phyloP scores from a whole-genome alignment of 2,329 filamentous ascomycete genomes.

The Cordyceps fumosorosea region DNA sequence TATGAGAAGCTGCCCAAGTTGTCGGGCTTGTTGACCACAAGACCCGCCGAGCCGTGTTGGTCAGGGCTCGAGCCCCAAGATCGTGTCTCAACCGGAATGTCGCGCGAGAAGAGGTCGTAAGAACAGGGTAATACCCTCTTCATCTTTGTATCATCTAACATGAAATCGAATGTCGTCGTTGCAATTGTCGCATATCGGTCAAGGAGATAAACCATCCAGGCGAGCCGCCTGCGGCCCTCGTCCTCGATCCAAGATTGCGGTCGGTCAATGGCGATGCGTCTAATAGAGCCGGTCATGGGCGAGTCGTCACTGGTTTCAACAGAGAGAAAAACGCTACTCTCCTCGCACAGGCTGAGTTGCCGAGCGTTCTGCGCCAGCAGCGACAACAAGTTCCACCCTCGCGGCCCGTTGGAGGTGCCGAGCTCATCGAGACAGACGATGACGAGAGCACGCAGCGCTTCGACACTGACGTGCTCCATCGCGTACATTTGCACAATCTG shows the following conservation, averaged over 20 bases:
- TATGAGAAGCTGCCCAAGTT: slow-evolving; percentile 40
- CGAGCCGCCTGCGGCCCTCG: slow-evolving; percentile 34
- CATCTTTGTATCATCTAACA: slow-evolving; percentile 33
- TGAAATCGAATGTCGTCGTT: slow-evolving; percentile 35
- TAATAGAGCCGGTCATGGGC: slow-evolving; percentile 28
- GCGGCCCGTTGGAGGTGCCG: slow-evolving; percentile 36
- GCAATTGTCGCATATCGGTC: slow-evolving; percentile 38
- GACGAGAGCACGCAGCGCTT: slow-evolving; percentile 33
- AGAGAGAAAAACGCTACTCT: slow-evolving; percentile 31
- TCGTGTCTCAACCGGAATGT: slow-evolving; percentile 36
- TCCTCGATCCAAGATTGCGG: slow-evolving; percentile 40
- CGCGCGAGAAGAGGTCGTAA: slow-evolving; percentile 38
- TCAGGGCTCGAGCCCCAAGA: slow-evolving; percentile 22
- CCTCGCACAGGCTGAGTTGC: slow-evolving; percentile 34
- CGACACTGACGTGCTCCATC: slow-evolving; percentile 34
- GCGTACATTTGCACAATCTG: slow-evolving; percentile 35
- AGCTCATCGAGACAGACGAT: slow-evolving; percentile 36
- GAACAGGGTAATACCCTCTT: slow-evolving; percentile 36
- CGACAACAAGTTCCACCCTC: slow-evolving; percentile 35
- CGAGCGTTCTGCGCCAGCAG: slow-evolving; percentile 32
- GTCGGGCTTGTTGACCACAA: slow-evolving; percentile 31
- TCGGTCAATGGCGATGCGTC: slow-evolving; percentile 27
- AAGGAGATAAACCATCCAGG: slow-evolving; percentile 40
- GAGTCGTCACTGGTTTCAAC: slow-evolving; percentile 25
- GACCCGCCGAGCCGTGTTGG: slow-evolving; percentile 20